These are phyloP conservation scores for Scedosporium boydii DNA, from an alignment of 2,329 filamentous ascomycete species.

Conservation along the genomic window DNA sequence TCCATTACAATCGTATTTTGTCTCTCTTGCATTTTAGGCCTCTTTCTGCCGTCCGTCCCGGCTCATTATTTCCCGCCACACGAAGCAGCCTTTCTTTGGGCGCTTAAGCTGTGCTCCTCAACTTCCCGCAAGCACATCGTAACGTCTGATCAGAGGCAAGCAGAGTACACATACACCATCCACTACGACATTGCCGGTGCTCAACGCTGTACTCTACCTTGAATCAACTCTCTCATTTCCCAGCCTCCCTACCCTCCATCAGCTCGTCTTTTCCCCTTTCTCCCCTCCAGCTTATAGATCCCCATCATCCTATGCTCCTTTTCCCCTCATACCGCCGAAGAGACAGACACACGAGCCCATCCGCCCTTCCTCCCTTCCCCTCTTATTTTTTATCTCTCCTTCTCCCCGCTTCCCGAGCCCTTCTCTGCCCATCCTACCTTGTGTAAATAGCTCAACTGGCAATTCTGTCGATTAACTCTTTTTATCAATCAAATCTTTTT, in stretches of 20 bases:
- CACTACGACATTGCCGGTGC: neutral
- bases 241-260: slow-evolving; percentile 1
- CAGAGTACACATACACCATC: neutral
- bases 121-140: neutral
- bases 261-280: neutral
- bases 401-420: neutral
- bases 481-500: neutral
- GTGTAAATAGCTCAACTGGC: slow-evolving; percentile 1
- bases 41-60: neutral
- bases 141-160: neutral
- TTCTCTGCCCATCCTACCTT: neutral
- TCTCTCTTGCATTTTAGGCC: neutral
- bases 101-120: neutral
- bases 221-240: neutral
- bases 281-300: neutral
- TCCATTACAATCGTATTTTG: neutral
- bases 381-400: neutral
- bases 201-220: neutral
- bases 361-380: neutral
- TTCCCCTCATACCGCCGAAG: neutral
- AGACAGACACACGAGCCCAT: neutral
- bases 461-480: neutral
- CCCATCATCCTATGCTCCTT: neutral
- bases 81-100: neutral
- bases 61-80: neutral